A percentile compares a stretch with the other conserved stretches of the same genome.
These are phyloP conservation scores for Hypoxylon perforatum DNA, from an alignment of 495 filamentous ascomycete genomes.

Conservation along the genomic window DNA sequence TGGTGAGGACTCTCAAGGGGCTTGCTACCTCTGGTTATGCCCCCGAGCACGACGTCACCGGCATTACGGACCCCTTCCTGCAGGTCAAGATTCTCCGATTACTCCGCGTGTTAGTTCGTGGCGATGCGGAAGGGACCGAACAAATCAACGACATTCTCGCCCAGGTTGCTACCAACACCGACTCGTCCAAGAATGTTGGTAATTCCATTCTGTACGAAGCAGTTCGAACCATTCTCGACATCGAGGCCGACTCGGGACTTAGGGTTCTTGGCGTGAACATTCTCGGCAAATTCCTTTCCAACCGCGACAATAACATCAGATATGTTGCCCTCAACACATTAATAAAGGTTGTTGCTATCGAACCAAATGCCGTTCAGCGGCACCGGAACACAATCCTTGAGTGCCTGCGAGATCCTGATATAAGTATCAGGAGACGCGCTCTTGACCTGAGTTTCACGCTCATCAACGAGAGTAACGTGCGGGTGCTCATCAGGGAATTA, in stretches of 20 bases:
- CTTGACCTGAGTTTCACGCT: constrained; percentile 97
- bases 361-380: constrained; percentile 96
- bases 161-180: constrained; percentile 98
- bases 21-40: constrained; percentile 95
- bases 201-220: constrained; percentile 98
- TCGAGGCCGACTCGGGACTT: constrained; percentile 94
- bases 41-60: constrained; percentile 96
- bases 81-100: constrained; percentile 94
- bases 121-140: constrained; percentile 90
- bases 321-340: constrained; percentile 97
- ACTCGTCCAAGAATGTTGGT: constrained; percentile 97
- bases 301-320: constrained; percentile 98
- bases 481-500: constrained; percentile 90
- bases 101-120: constrained; percentile 84
- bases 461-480: constrained; percentile 95
- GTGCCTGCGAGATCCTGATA: constrained; percentile 97
- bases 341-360: constrained; percentile 97
- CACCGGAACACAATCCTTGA: constrained; percentile 98
- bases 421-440: constrained; percentile 93
- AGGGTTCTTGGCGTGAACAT: constrained; percentile 97
- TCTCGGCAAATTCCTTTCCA: constrained; percentile 94
- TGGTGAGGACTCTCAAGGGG: constrained; percentile 92
- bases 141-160: constrained; percentile 98
- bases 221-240: constrained; percentile 96
- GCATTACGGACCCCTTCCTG: constrained; percentile 98